Evolutionary conservation across 345 rosid species (phyloP).

Genomic region (Citrus glauca): DNA sequence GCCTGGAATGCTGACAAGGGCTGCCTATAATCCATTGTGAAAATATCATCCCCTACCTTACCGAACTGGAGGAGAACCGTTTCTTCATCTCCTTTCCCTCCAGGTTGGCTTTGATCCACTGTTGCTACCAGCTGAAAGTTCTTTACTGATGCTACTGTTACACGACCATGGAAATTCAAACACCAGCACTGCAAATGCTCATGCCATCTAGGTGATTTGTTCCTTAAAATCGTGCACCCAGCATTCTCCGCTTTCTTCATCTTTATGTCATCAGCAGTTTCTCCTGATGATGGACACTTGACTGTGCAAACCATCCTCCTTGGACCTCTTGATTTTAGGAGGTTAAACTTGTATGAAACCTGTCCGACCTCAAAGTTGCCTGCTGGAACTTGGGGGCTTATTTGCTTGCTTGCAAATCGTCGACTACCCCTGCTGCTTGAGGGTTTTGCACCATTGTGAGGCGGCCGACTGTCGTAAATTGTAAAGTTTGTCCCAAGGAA

Average conservation of each 20-base stretch:
- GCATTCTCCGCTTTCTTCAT: conserved; percentile 36
- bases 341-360: conserved; percentile 85
- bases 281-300: conserved; percentile 42
- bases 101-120: conserved; percentile 70
- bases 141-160: conserved; percentile 90
- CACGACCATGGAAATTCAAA: conserved; percentile 92
- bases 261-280: conserved; percentile 30
- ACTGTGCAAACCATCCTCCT: conserved; percentile 89
- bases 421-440: conserved; percentile 73
- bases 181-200: conserved; percentile 97
- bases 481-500: conserved; percentile 94
- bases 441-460: conserved; percentile 78
- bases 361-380: conserved; percentile 88
- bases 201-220: conserved; percentile 96
- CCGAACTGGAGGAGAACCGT: conserved; percentile 88
- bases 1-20: conserved; percentile 95
- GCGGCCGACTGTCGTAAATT: conserved; percentile 83
- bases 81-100: conserved; percentile 88
- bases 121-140: conserved; percentile 88
- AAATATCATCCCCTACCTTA: conserved; percentile 76
- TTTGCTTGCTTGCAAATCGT: conserved; percentile 89
- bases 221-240: conserved; percentile 48
- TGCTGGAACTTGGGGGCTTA: conserved; percentile 89
- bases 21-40: conserved; percentile 92
- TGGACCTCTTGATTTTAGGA: conserved; percentile 94